Evolutionary conservation across 2,329 filamentous ascomycete genomes (phyloP), one percentile per base, ranked within the genome.

Genomic region (Aspergillus hortae): DNA sequence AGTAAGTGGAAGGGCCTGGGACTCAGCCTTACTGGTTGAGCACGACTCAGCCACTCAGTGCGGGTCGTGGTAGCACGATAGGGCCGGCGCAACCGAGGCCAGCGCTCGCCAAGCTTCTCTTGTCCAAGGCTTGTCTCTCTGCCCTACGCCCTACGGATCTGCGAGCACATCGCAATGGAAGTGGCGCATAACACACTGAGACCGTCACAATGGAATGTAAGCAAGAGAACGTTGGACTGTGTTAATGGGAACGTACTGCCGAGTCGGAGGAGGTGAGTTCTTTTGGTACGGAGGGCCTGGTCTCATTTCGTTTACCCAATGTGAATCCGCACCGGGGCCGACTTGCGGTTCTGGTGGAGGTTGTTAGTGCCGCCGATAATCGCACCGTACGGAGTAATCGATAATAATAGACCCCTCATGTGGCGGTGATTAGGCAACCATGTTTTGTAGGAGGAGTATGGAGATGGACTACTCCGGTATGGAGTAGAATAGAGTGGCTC

Each of bases 71-170:
- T 41, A 19, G 21, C 11, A 49, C 38, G 25, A 45, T 30, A 30
- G 27, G 27, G 40, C 44, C 40, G 45, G 43, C 23, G 35, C 40
- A 51, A 21, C 50, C 50, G 51, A 53, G 46, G 23, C 42, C 38
- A 36, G 36, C 9, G 4, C n/a, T 30, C 25, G 52, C 61, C 57
- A 65, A 65, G 63, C 58, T 61, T 60, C 57, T 50, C 52, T 56
- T 55, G 54, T 57, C 53, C 12, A 56, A 65, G 55, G 62, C 60
- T 65, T 65, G 60, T 59, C 21, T 25, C 43, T 50, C 43, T 50
- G 62, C 58, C 60, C 47, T 63, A 61, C 51, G 52, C 58, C 58
- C 48, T 48, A 42, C 12, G 47, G 23, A 38, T 36, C 35, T 17
- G 27, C 27, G 27, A 9, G 27, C 6, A 30, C 27, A 9, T 9